phyloP scores from a whole-genome alignment of 2,329 filamentous ascomycete species.

The Albifimbria verrucaria region DNA sequence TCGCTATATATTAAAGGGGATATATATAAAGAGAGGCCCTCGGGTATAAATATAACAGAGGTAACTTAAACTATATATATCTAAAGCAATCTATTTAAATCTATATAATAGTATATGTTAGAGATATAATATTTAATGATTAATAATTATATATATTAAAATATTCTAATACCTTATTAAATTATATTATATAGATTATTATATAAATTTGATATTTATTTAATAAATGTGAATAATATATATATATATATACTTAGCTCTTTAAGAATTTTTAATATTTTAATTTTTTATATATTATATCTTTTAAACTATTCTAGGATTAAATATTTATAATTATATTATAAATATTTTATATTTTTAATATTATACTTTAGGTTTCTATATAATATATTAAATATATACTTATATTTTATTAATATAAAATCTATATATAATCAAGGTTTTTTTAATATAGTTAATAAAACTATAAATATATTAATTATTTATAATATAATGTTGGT shows the following conservation, averaged over 20 bases:
- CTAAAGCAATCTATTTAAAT: neutral
- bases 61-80: neutral
- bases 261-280: slow-evolving; percentile 3
- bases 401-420: neutral
- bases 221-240: too few species aligned
- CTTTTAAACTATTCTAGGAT: neutral
- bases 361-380: neutral
- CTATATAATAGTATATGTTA: neutral
- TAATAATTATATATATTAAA: neutral
- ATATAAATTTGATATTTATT: neutral
- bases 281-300: slow-evolving; percentile 3
- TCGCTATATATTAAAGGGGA: neutral
- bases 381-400: neutral
- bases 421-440: too few species aligned
- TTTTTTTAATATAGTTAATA: too few species aligned
- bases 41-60: slow-evolving; percentile 1
- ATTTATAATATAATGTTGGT: too few species aligned
- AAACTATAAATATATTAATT: too few species aligned
- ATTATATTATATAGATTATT: neutral
- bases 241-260: neutral
- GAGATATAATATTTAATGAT: too few species aligned
- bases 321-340: neutral
- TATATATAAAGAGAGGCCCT: neutral
- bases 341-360: neutral
- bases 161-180: neutral